Conservation (phyloP, 2,329 filamentous ascomycete genomes). For the Colletotrichum eleusines region DNA sequence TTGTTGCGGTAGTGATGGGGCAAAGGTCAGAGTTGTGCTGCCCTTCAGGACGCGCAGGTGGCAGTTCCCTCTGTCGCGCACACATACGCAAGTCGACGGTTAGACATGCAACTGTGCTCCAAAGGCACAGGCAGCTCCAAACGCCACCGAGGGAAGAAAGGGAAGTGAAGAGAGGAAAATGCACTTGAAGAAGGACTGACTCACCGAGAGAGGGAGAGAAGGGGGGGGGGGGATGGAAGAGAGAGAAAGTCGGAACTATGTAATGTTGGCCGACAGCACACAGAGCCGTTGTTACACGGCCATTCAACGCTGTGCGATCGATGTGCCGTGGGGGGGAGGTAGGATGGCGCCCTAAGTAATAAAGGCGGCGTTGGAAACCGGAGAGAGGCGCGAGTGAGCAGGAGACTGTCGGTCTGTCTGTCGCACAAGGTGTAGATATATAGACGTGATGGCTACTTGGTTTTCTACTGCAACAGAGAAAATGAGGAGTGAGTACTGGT, state of each 20-base stretch:
- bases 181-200: constrained; percentile 25
- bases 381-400: background rate
- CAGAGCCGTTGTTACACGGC: constrained; percentile 26
- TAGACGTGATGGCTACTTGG: constrained; percentile 17
- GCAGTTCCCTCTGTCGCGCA: background rate
- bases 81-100: constrained; percentile 5
- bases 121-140: constrained; percentile 24
- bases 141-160: constrained; percentile 28
- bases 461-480: constrained; percentile 1
- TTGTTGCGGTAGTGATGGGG: background rate
- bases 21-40: constrained; percentile 11
- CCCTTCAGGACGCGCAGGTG: background rate
- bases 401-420: constrained; percentile 4
- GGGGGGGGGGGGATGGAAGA: background rate
- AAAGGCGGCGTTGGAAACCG: constrained; percentile 8
- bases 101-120: constrained; percentile 29
- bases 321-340: constrained; percentile 21
- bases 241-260: constrained; percentile 1
- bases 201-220: constrained; percentile 17
- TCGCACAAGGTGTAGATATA: constrained; percentile 19
- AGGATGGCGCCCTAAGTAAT: constrained; percentile 17
- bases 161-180: constrained; percentile 5
- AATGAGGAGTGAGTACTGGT: constrained; percentile 13
- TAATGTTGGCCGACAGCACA: constrained; percentile 14
- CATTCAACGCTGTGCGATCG: constrained; percentile 22